A percentile compares a stretch with the other conserved stretches of the same genome.
Evolutionary conservation across 2,329 filamentous ascomycete species (phyloP).

Genomic region (Orbilia oligospora): DNA sequence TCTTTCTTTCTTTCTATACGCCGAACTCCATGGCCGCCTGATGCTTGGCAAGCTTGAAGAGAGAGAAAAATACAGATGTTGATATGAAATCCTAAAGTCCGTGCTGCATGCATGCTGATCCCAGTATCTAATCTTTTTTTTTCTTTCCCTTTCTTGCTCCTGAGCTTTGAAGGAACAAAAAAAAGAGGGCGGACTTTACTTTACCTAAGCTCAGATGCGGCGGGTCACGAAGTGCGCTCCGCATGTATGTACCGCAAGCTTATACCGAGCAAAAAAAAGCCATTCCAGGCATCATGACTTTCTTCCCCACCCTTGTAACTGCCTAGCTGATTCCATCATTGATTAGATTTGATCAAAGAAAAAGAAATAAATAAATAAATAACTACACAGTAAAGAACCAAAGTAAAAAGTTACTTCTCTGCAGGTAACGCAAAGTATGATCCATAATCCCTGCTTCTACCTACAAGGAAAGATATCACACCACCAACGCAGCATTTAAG

Average conservation of each 20-base stretch:
- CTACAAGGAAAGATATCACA: constrained; percentile 32
- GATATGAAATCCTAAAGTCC: constrained; percentile 19
- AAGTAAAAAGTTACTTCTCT: neutral
- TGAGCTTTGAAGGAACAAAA: neutral
- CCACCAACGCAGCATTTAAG: constrained; percentile 33
- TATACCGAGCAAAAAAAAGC: neutral
- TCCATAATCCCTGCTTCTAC: neutral
- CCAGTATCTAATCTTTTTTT: neutral
- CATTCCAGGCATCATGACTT: neutral
- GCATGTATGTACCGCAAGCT: neutral
- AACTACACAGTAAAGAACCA: too few species aligned
- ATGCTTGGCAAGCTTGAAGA: neutral
- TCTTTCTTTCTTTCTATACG: constrained; percentile 12
- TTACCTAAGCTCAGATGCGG: neutral
- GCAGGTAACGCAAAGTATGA: constrained; percentile 1
- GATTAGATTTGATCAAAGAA: constrained; percentile 8
- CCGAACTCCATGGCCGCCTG: neutral
- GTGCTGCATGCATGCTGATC: constrained; percentile 1
- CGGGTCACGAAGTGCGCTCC: too few species aligned
- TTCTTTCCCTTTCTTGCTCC: neutral
- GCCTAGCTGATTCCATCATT: constrained; percentile 3
- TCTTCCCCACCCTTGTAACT: neutral
- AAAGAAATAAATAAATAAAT: constrained; percentile 15
- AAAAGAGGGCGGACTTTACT: neutral
- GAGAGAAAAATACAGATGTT: neutral